Conservation (phyloP, 2,329 filamentous ascomycete genomes). For the Paraphoma chrysanthemicola region DNA sequence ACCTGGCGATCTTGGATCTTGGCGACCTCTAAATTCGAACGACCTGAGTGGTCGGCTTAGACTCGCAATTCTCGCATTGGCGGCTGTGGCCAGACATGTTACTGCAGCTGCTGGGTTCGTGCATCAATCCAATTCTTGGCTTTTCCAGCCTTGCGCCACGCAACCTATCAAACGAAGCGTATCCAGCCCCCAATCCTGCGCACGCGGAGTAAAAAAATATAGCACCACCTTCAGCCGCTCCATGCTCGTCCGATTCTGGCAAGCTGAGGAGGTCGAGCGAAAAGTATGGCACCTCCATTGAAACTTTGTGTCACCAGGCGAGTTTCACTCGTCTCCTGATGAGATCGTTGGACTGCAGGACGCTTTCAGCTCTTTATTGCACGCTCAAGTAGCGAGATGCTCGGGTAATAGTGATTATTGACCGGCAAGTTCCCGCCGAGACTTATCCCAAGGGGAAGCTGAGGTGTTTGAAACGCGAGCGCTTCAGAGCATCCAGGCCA, state of each 20-base stretch:
- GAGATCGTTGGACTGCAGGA: not conserved
- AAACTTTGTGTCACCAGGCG: not conserved
- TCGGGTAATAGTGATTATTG: no score
- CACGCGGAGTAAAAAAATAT: not conserved
- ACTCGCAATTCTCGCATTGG: conserved; percentile 9
- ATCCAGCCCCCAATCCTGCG: not conserved
- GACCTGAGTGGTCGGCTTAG: not conserved
- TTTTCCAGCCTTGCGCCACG: conserved; percentile 31
- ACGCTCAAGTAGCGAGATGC: no score
- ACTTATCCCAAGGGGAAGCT: no score
- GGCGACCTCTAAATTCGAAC: not conserved
- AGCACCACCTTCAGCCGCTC: conserved; percentile 6
- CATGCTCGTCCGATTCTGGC: not conserved
- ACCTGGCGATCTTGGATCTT: not conserved
- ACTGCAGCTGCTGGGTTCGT: not conserved
- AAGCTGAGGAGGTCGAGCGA: not conserved
- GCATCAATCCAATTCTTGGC: conserved; percentile 14
- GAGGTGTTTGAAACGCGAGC: no score
- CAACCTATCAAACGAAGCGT: conserved; percentile 12
- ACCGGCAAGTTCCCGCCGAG: no score
- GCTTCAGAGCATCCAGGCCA: no score
- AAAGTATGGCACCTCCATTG: not conserved
- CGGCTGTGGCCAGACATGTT: conserved; percentile 4
- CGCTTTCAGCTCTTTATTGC: not conserved
- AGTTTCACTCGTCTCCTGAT: not conserved